A percentile compares a stretch with the other conserved stretches of the same genome.
Conservation (phyloP, 2,329 filamentous ascomycete species). For the Colletotrichum sp. region DNA sequence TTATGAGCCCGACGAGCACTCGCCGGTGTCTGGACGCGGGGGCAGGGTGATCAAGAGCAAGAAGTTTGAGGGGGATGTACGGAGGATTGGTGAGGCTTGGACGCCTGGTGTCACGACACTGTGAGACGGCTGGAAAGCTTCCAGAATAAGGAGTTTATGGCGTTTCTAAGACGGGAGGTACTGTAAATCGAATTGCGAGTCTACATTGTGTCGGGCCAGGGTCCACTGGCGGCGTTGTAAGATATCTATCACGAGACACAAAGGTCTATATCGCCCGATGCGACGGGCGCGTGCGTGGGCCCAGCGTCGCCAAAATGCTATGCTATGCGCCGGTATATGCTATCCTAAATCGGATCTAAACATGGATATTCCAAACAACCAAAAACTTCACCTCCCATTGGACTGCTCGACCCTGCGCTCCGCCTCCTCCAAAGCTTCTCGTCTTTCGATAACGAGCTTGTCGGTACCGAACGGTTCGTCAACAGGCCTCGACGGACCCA, state of each 20-base stretch:
- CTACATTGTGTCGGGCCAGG: background rate
- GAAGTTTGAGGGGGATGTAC: slow-evolving; percentile 82
- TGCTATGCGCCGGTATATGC: slow-evolving; percentile 6
- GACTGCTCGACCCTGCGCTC: slow-evolving; percentile 6
- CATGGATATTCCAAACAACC: background rate
- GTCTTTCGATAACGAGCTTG: slow-evolving; percentile 34
- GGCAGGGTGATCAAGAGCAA: slow-evolving; percentile 80
- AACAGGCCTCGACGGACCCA: slow-evolving; percentile 28
- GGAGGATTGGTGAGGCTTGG: slow-evolving; percentile 86
- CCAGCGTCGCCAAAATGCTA: slow-evolving; percentile 18
- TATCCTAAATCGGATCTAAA: background rate
- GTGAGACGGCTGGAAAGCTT: slow-evolving; percentile 37
- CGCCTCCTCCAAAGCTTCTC: slow-evolving; percentile 36
- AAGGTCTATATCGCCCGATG: slow-evolving; percentile 2
- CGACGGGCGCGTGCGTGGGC: background rate
- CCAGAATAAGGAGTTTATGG: background rate
- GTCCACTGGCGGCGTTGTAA: background rate
- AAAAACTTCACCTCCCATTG: background rate
- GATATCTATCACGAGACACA: background rate
- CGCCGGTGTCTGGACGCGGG: slow-evolving; percentile 58
- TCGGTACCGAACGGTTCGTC: slow-evolving; percentile 39
- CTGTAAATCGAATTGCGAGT: background rate
- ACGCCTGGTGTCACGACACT: slow-evolving; percentile 71
- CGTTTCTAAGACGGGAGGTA: background rate
- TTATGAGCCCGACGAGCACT: slow-evolving; percentile 86